phyloP scores from a whole-genome alignment of 495 filamentous ascomycete species.

The Apiosordaria backusii region DNA sequence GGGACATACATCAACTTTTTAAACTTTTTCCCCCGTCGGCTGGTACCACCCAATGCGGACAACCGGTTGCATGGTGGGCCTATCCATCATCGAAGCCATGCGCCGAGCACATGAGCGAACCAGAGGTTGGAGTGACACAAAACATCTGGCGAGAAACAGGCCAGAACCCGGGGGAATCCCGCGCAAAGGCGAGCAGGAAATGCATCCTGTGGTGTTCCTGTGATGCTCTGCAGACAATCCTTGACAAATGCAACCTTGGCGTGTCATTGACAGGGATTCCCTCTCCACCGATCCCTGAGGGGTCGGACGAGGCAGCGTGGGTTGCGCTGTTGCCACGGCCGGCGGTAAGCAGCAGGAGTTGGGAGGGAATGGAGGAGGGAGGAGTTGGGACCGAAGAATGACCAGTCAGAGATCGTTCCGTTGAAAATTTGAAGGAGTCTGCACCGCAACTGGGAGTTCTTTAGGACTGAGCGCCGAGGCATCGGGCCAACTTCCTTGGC shows the following conservation, averaged over 20 bases:
- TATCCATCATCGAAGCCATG: background rate
- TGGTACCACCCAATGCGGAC: background rate
- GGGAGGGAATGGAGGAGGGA: background rate
- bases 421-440: background rate
- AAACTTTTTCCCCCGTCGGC: too few relatives aligned
- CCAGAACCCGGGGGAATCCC: background rate
- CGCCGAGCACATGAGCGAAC: too few relatives aligned
- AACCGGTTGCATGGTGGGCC: background rate
- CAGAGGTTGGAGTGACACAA: background rate
- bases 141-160: background rate
- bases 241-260: background rate
- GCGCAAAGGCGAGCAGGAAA: background rate
- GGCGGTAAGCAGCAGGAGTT: background rate
- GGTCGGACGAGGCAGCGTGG: background rate
- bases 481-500: background rate
- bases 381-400: background rate
- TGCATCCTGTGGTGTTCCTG: background rate
- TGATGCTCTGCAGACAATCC: background rate
- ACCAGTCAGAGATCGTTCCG: background rate
- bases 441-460: background rate
- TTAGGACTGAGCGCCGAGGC: background rate
- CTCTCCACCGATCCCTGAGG: background rate
- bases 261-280: background rate
- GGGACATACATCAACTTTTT: background rate
- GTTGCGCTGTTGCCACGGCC: background rate